Evolutionary conservation across 192 early-diverging fungal species (phyloP).

Genomic region (Mortierella antarctica): DNA sequence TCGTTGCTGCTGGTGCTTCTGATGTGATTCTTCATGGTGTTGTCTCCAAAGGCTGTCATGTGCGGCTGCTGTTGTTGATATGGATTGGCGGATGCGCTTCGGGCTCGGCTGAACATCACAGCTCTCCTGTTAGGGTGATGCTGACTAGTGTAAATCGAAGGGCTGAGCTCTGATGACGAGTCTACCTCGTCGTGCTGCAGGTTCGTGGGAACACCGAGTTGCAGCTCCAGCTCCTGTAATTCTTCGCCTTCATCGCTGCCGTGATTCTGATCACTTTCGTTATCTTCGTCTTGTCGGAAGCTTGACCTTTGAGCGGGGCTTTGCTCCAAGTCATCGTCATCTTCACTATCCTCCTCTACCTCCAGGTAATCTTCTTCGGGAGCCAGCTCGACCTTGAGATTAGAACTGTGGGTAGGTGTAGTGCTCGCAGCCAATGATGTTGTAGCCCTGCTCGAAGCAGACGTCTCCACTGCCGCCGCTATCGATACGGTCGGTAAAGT

Average conservation of each 20-base stretch:
- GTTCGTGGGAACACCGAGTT: too few species aligned
- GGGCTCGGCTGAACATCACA: too few species aligned
- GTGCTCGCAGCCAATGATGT: neutral
- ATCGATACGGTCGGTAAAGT: neutral
- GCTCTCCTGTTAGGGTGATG: too few species aligned
- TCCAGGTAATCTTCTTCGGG: neutral
- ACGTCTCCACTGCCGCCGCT: neutral
- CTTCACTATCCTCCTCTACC: neutral
- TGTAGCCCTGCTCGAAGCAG: neutral
- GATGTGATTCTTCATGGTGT: neutral
- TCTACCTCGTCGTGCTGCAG: too few species aligned
- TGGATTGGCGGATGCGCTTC: too few species aligned
- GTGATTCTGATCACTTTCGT: neutral
- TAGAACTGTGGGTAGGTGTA: neutral
- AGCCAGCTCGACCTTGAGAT: neutral
- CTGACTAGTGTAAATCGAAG: too few species aligned
- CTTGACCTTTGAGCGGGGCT: neutral
- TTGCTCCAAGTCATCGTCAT: neutral
- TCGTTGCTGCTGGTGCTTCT: neutral
- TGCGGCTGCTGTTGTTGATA: too few species aligned
- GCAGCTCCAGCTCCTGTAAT: too few species aligned
- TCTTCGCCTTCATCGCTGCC: neutral
- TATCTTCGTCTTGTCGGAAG: constrained; percentile 2
- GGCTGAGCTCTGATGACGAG: too few species aligned
- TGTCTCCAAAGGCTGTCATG: too few species aligned